These are phyloP conservation scores for Aspergillus aculeatus DNA, from an alignment of 2,329 filamentous ascomycete species.

Conservation along the genomic window DNA sequence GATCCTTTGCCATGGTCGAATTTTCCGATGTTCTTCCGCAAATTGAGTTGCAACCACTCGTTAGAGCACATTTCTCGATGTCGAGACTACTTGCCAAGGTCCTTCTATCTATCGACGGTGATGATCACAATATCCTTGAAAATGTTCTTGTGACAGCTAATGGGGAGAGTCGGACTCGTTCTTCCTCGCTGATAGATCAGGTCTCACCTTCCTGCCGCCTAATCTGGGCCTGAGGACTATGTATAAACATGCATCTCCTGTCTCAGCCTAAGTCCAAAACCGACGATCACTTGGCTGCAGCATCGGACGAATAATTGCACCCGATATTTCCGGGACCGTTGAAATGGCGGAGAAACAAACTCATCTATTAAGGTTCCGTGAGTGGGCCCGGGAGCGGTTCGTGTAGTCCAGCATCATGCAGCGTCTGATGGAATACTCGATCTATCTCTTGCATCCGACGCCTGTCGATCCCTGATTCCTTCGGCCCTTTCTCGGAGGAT, in stretches of 20 bases:
- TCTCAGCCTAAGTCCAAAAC: not conserved
- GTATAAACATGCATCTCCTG: not conserved
- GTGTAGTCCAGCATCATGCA: not conserved
- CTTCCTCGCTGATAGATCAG: not conserved
- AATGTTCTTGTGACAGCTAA: not conserved
- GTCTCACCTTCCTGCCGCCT: not conserved
- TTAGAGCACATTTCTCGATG: not conserved
- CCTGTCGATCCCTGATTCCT: not conserved
- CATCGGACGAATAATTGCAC: not conserved
- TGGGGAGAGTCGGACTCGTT: not conserved
- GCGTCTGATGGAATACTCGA: not conserved
- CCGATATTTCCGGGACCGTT: not conserved
- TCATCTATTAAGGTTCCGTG: conserved; percentile 6
- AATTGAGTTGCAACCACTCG: not conserved
- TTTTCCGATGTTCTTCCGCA: not conserved
- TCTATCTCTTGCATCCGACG: not conserved
- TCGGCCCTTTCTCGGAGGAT: not conserved
- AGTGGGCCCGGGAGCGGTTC: conserved; percentile 3
- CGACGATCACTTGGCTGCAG: not conserved
- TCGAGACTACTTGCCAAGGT: not conserved
- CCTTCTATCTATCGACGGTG: not conserved
- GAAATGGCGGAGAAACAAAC: not conserved
- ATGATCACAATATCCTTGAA: not conserved
- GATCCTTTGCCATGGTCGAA: not conserved
- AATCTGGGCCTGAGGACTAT: not conserved